Evolutionary conservation across 83 land plant genomes (phyloP).

Genomic region (Diphasiastrum complanatum): DNA sequence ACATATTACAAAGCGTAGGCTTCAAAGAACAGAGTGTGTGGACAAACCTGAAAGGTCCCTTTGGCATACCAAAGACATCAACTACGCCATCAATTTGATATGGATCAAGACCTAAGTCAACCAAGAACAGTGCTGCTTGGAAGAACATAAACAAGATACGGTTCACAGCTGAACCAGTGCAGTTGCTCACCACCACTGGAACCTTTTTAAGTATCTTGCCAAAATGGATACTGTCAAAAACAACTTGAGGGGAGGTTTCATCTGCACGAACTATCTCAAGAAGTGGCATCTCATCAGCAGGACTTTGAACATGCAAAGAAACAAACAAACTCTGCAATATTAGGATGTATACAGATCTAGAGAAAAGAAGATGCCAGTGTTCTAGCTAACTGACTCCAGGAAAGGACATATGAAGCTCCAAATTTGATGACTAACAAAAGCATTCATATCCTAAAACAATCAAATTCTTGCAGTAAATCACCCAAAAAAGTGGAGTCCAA

Average conservation of each 20-base stretch:
- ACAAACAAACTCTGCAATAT: too few species aligned
- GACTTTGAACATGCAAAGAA: too few species aligned
- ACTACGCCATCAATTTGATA: constrained; percentile 31
- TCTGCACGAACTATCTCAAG: constrained; percentile 33
- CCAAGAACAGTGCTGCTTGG: constrained; percentile 24
- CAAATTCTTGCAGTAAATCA: neutral
- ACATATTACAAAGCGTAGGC: neutral
- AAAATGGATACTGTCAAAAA: constrained; percentile 24
- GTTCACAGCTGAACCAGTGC: constrained; percentile 35
- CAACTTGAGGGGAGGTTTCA: constrained; percentile 29
- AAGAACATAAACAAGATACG: constrained; percentile 35
- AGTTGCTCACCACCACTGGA: constrained; percentile 34
- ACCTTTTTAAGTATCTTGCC: constrained; percentile 31
- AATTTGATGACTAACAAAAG: neutral
- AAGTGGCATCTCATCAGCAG: constrained; percentile 41
- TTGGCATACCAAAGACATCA: constrained; percentile 40
- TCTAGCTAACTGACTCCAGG: too few species aligned
- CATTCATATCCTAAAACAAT: neutral
- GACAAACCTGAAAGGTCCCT: constrained; percentile 38
- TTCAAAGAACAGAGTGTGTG: neutral
- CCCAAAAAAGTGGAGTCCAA: neutral
- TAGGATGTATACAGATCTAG: too few species aligned
- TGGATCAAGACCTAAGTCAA: constrained; percentile 35
- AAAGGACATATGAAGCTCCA: neutral
- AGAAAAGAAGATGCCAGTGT: too few species aligned